phyloP scores from a whole-genome alignment of 2,329 filamentous ascomycete species.

The Colletotrichum salicis region DNA sequence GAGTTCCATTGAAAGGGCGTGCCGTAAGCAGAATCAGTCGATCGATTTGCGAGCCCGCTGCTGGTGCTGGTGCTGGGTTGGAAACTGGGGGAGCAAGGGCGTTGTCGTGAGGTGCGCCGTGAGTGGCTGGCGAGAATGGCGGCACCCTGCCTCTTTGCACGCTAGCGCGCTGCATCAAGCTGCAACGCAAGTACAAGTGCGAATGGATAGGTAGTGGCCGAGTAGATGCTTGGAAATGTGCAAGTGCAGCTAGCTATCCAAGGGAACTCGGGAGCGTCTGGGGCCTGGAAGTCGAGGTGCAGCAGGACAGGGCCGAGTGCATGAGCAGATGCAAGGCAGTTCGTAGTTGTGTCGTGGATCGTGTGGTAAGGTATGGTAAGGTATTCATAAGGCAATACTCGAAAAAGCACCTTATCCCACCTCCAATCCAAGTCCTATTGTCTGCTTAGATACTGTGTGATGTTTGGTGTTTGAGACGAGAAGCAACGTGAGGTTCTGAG shows the following conservation, averaged over 20 bases:
- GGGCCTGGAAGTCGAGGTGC: background rate
- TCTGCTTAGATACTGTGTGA: no score
- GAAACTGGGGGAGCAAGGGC: slow-evolving; percentile 14
- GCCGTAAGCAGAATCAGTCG: slow-evolving; percentile 20
- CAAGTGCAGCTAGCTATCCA: background rate
- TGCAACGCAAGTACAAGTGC: slow-evolving; percentile 6
- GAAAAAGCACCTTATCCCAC: background rate
- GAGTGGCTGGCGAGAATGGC: slow-evolving; percentile 10
- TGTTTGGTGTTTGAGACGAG: background rate
- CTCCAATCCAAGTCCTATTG: background rate
- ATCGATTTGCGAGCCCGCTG: slow-evolving; percentile 26
- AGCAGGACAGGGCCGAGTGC: background rate
- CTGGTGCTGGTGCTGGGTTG: background rate
- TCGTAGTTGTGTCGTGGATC: background rate
- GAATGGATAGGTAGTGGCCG: no score
- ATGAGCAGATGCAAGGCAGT: background rate
- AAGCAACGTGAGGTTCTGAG: background rate
- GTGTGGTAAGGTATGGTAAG: background rate
- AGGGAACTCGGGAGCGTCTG: background rate
- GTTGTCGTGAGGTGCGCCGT: slow-evolving; percentile 14
- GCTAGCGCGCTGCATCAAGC: slow-evolving; percentile 30
- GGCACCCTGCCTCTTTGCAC: slow-evolving; percentile 23
- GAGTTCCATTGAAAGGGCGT: background rate
- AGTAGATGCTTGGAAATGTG: no score
- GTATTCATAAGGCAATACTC: background rate